phyloP scores from a whole-genome alignment of 1,284 basidiomycete species.

The Sphagnurus paluster region DNA sequence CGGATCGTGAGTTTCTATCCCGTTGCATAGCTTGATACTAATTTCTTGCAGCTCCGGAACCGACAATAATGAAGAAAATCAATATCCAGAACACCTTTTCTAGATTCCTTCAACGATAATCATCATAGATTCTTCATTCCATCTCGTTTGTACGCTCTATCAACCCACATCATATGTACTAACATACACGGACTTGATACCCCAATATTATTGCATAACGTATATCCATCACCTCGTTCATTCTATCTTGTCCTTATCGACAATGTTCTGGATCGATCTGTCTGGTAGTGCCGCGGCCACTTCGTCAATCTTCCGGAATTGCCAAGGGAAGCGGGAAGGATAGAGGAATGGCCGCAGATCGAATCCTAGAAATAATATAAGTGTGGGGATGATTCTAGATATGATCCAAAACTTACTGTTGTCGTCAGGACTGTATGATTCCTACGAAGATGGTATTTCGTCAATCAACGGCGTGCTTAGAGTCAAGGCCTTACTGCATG shows the following conservation, averaged over 20 bases:
- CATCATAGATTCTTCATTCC: slow-evolving; percentile 16
- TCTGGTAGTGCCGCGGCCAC: slow-evolving; percentile 76
- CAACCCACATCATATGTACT: slow-evolving; percentile 18
- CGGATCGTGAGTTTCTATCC: slow-evolving; percentile 70
- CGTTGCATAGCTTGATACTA: slow-evolving; percentile 12
- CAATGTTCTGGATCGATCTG: slow-evolving; percentile 44
- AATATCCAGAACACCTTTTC: slow-evolving; percentile 74
- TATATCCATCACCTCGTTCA: slow-evolving; percentile 17
- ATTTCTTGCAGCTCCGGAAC: slow-evolving; percentile 60
- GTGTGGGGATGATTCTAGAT: slow-evolving; percentile 13
- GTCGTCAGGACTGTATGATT: slow-evolving; percentile 95
- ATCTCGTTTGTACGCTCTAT: slow-evolving; percentile 10
- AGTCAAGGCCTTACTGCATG: slow-evolving; percentile 76
- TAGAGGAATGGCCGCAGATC: slow-evolving; percentile 97
- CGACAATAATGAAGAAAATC: slow-evolving; percentile 87
- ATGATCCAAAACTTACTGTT: slow-evolving; percentile 74
- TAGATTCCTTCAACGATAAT: slow-evolving; percentile 54
- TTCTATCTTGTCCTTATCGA: slow-evolving; percentile 36
- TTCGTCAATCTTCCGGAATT: slow-evolving; percentile 93
- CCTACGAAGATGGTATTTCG: slow-evolving; percentile 42
- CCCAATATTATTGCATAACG: slow-evolving; percentile 10
- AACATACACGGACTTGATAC: slow-evolving; percentile 15
- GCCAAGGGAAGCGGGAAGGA: slow-evolving; percentile 92
- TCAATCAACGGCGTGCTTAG: background rate
- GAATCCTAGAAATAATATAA: slow-evolving; percentile 62